These are phyloP conservation scores for Suillus weaverae DNA, from an alignment of 768 basidiomycete species.

Conservation along the genomic window DNA sequence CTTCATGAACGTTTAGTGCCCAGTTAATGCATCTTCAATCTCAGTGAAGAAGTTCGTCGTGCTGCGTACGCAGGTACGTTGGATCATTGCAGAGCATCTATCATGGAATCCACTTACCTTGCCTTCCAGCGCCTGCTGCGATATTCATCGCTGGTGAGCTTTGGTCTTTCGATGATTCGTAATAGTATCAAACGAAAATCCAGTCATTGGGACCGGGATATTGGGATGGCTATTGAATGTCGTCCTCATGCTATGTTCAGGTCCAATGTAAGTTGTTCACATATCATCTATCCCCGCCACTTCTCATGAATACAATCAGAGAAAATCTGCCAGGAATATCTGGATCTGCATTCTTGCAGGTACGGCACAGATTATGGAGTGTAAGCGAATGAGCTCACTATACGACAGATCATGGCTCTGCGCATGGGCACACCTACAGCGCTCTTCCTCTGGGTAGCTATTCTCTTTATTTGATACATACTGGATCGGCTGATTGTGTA, in stretches of 20 bases:
- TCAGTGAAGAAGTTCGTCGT: conserved; percentile 75
- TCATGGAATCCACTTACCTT: not conserved
- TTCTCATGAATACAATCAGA: conserved; percentile 30
- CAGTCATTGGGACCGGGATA: conserved; percentile 72
- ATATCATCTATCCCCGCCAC: not conserved
- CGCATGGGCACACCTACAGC: conserved; percentile 78
- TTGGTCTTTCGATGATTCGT: not conserved
- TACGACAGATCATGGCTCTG: conserved; percentile 63
- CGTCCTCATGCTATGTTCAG: conserved; percentile 81
- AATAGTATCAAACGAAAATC: not conserved
- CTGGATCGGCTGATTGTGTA: not conserved
- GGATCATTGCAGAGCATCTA: conserved; percentile 27
- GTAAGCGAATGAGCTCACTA: conserved; percentile 3
- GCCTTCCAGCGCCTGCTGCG: conserved; percentile 47
- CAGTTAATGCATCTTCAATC: not conserved
- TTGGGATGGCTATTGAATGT: conserved; percentile 89
- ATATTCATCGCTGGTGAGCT: conserved; percentile 55
- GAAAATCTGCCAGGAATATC: conserved; percentile 68
- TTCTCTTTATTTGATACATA: not conserved
- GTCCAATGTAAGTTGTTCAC: conserved; percentile 54
- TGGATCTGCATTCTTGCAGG: conserved; percentile 72
- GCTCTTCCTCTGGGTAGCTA: conserved; percentile 71
- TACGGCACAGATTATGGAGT: conserved; percentile 18
- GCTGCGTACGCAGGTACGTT: conserved; percentile 71
- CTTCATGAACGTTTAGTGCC: not conserved